A percentile compares a stretch with the other conserved stretches of the same genome.
Conservation (phyloP, 306 rosid genomes). For the Medicago truncatula region DNA sequence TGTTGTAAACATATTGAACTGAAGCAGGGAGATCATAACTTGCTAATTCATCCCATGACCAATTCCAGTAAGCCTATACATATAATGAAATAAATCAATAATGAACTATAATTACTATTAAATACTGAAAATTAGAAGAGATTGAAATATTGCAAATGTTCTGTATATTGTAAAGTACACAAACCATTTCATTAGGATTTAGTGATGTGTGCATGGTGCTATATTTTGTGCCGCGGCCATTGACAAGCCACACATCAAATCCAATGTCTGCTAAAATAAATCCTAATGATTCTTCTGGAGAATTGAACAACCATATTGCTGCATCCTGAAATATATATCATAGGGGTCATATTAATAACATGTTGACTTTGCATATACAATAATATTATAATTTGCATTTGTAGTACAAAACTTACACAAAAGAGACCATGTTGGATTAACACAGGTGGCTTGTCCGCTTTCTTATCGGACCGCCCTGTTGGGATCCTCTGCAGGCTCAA, state of each 20-base stretch:
- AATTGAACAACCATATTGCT: constrained; percentile 59
- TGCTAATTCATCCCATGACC: constrained; percentile 43
- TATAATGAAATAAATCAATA: not conserved
- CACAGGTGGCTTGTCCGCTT: constrained; percentile 53
- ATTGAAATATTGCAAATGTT: not conserved
- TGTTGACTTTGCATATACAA: too few species aligned
- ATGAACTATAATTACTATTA: not conserved
- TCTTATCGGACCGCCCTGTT: constrained; percentile 36
- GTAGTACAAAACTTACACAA: too few species aligned
- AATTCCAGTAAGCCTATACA: constrained; percentile 74
- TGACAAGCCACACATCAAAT: constrained; percentile 64
- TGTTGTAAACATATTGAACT: constrained; percentile 63
- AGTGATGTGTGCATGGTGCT: constrained; percentile 55
- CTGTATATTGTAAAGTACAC: not conserved
- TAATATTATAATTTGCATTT: too few species aligned
- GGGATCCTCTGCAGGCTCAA: constrained; percentile 72
- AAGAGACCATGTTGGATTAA: constrained; percentile 66
- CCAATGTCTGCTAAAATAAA: constrained; percentile 53
- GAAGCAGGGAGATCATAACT: constrained; percentile 76
- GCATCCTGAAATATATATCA: constrained; percentile 54
- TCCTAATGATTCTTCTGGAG: constrained; percentile 65
- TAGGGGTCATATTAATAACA: too few species aligned
- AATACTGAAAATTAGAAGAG: not conserved
- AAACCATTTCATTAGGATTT: constrained; percentile 49
- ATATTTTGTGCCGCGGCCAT: constrained; percentile 65